Evolutionary conservation across 176 grass and related monocot genomes (phyloP).

Genomic region (Lolium rigidum): DNA sequence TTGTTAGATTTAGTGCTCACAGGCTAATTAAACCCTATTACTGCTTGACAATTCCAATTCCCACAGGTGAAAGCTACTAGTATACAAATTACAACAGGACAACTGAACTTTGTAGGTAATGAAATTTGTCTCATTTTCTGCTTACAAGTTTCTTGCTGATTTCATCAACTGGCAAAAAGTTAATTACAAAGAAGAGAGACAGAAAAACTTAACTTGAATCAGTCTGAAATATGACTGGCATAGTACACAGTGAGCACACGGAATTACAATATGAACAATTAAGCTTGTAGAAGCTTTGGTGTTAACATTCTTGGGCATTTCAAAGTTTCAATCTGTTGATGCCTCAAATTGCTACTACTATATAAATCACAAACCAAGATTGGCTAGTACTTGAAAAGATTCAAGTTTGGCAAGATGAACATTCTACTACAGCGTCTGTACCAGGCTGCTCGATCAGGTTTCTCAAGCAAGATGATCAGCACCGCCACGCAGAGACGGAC

Average conservation of each 20-base stretch:
- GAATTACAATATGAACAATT: constrained; percentile 31
- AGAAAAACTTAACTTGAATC: not conserved
- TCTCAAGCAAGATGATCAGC: constrained; percentile 34
- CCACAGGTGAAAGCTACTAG: not conserved
- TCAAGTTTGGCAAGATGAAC: constrained; percentile 40
- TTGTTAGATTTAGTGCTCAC: not conserved
- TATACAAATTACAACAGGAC: not conserved
- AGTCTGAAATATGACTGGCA: constrained; percentile 21
- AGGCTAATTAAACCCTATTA: not conserved
- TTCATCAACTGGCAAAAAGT: not conserved
- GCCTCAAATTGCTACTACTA: constrained; percentile 14
- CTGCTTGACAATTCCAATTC: not conserved
- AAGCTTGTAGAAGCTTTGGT: not conserved
- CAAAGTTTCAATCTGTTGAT: not conserved
- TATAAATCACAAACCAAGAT: constrained; percentile 34
- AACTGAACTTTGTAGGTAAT: not conserved
- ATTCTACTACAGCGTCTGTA: not conserved
- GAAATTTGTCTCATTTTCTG: not conserved
- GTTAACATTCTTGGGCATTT: constrained; percentile 26
- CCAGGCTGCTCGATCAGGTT: constrained; percentile 11
- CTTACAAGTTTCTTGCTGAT: not conserved
- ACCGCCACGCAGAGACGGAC: constrained; percentile 62
- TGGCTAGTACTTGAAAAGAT: not conserved
- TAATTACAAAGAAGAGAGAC: not conserved
- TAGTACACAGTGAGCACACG: not conserved